Percentiles rank a stretch among this genome's conserved stretches.
phyloP scores from a whole-genome alignment of 106 monocot species.

The Vanilla planifolia region DNA sequence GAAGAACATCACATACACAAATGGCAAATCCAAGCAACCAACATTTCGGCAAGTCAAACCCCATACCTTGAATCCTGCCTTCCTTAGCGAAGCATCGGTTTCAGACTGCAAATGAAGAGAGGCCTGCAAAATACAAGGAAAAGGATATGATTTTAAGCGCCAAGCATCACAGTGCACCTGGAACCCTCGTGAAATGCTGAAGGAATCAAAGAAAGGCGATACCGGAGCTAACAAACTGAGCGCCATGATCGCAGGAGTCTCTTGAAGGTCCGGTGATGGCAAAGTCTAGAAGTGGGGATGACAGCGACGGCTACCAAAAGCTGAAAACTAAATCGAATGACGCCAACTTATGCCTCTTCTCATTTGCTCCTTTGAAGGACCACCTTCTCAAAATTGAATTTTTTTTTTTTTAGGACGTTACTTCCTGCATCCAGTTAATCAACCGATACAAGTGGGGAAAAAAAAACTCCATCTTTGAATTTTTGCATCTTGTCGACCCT shows the following conservation, averaged over 20 bases:
- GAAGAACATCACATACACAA: not conserved
- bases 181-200: not conserved
- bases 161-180: not conserved
- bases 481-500: no score
- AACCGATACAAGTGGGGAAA: no score
- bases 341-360: no score
- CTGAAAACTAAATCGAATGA: no score
- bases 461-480: no score
- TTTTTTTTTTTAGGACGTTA: no score
- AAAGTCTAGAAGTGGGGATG: no score
- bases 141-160: not conserved
- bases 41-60: not conserved
- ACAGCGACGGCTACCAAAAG: no score
- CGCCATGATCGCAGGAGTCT: conserved; percentile 26
- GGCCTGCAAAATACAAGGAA: conserved; percentile 2
- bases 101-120: conserved; percentile 1
- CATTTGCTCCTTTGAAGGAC: no score
- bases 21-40: not conserved
- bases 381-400: no score
- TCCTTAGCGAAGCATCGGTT: conserved; percentile 12
- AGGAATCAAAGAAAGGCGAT: not conserved
- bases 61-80: conserved; percentile 20
- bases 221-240: conserved; percentile 17
- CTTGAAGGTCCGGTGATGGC: no score
- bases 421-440: no score